Percentiles rank a stretch among this genome's conserved stretches.
phyloP scores from a whole-genome alignment of 106 monocot species.

The Dendrobium nobile region DNA sequence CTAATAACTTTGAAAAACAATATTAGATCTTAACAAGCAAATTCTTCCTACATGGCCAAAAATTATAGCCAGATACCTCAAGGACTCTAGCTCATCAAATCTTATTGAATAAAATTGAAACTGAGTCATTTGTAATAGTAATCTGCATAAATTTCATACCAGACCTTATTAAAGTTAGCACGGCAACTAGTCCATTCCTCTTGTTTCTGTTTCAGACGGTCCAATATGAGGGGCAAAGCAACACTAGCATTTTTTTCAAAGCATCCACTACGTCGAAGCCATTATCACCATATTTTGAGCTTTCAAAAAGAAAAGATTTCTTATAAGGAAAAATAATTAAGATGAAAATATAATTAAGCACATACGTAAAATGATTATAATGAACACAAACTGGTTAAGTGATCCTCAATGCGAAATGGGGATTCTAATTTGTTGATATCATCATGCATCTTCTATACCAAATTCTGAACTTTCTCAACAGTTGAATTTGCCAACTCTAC shows the following conservation, averaged over 20 bases:
- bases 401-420: too few species aligned
- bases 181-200: conserved; percentile 74
- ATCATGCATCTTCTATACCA: too few species aligned
- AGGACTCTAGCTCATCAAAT: conserved; percentile 47
- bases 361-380: too few species aligned
- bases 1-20: too few species aligned
- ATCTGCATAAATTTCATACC: conserved; percentile 77
- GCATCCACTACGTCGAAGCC: conserved; percentile 77
- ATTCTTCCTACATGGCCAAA: too few species aligned
- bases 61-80: too few species aligned
- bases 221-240: conserved; percentile 68
- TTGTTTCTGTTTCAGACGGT: conserved; percentile 84
- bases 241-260: conserved; percentile 55
- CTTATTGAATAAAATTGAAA: conserved; percentile 81
- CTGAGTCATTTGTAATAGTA: conserved; percentile 87
- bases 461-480: too few species aligned
- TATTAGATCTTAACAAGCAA: too few species aligned
- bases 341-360: too few species aligned
- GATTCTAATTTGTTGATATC: not conserved
- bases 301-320: conserved; percentile 10
- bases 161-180: conserved; percentile 72
- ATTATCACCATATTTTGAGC: conserved; percentile 84
- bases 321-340: conserved; percentile 3
- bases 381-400: too few species aligned
- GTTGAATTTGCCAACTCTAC: too few species aligned